Conservation (phyloP, 164 flowering plant species). For the Vitis vinifera region ASM3070453v1 NC_081815.1:510001-510500, state of each 20-base stretch:
- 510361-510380: too few relatives aligned
- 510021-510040: constrained; percentile 58
- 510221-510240: background rate
- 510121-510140: background rate
- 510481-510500: too few relatives aligned
- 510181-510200: constrained; percentile 13
- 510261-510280: constrained; percentile 3
- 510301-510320: too few relatives aligned
- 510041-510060: constrained; percentile 46
- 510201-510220: background rate
- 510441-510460: too few relatives aligned
- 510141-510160: background rate
- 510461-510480: too few relatives aligned
- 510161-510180: constrained; percentile 36
- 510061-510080: constrained; percentile 37
- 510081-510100: constrained; percentile 28
- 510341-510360: too few relatives aligned
- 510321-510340: too few relatives aligned
- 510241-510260: background rate
- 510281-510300: too few relatives aligned
- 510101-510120: constrained; percentile 4
- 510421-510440: too few relatives aligned
- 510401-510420: too few relatives aligned
- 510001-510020: constrained; percentile 42
- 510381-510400: too few relatives aligned